Base-by-base conservation (phyloP, 768 basidiomycete species). In the Kwoniella sp. region DNA sequence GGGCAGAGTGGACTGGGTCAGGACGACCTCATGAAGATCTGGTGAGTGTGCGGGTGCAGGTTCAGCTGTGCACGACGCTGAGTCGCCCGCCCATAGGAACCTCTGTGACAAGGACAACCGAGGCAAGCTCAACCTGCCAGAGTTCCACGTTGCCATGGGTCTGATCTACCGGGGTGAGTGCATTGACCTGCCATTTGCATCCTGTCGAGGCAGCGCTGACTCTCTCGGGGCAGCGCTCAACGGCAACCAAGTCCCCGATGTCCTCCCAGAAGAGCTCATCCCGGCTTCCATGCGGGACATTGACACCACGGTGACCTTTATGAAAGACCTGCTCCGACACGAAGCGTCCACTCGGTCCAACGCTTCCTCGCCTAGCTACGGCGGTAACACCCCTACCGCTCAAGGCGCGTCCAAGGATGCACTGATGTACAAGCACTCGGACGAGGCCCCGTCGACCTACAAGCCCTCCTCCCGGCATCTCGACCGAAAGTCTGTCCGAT, bases 71-170 rank as follows among this genome's bases (percentile, higher is more conserved):
- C 25, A 39, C 5, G 5, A 17, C 41, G 41, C 41, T 43, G 22
- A 43, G 12, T 5, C 28, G 3, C 5, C 10, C 14, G 17, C 17
- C 11, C n/a, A 19, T 54, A 96, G 91, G 93, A 85, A 83, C 12
- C 80, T 98, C 5, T 89, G 92, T 17, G 95, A 99, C 74, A 80
- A 82, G 32, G 87, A 92, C 56, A 89, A 98, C 75, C 84, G 90
- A 20, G 95, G 95, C 20, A 95, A 91, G 74, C 82, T 98, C 41
- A 96, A 95, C 62, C 78, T 93, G 23, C 86, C 88, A 12, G 95
- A 98, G 71, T 99, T 99, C 72, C 90, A 98, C 70, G 88, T 96
- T 53, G 95, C 95, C 0, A 99, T 99, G 93, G 90, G 88, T 46
- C 78, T 98, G 48, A 98, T 99, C 67, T 96, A 91, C 76, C 84